These are phyloP conservation scores for Amorphotheca resinae DNA, from an alignment of 495 filamentous ascomycete genomes.

Conservation along the genomic window DNA sequence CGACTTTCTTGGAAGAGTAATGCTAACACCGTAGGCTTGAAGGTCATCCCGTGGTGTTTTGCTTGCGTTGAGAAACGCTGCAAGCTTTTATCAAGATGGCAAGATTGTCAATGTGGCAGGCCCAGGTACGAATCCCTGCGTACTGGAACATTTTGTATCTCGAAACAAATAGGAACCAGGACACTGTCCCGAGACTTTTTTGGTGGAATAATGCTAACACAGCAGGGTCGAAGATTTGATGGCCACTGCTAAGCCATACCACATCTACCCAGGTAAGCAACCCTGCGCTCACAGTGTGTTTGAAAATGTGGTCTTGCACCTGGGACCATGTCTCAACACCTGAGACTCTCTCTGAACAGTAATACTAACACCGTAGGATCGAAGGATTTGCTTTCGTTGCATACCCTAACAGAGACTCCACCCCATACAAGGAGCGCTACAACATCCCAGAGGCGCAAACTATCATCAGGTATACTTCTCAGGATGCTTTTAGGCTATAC, in stretches of 20 bases:
- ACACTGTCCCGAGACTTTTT: too few relatives aligned
- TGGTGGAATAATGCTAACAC: too few relatives aligned
- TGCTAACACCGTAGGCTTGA: too few relatives aligned
- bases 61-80: slow-evolving; percentile 74
- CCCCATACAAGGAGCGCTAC: slow-evolving; percentile 76
- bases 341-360: not conserved
- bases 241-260: slow-evolving; percentile 80
- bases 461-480: slow-evolving; percentile 36
- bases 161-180: too few relatives aligned
- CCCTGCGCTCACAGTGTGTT: too few relatives aligned
- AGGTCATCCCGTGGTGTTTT: slow-evolving; percentile 76
- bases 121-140: too few relatives aligned
- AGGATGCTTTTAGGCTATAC: too few relatives aligned
- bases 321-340: slow-evolving; percentile 9
- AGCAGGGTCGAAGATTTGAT: too few relatives aligned
- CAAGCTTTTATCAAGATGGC: slow-evolving; percentile 70
- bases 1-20: too few relatives aligned
- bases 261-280: too few relatives aligned
- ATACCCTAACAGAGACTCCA: slow-evolving; percentile 74
- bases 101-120: slow-evolving; percentile 50
- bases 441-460: slow-evolving; percentile 76
- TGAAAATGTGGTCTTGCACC: too few relatives aligned
- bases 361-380: not conserved
- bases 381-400: slow-evolving; percentile 84
- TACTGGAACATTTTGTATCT: too few relatives aligned